Evolutionary conservation across 2,329 filamentous ascomycete genomes (phyloP), one percentile per base, ranked within the genome.

Genomic region (Botrytis paeoniae): DNA sequence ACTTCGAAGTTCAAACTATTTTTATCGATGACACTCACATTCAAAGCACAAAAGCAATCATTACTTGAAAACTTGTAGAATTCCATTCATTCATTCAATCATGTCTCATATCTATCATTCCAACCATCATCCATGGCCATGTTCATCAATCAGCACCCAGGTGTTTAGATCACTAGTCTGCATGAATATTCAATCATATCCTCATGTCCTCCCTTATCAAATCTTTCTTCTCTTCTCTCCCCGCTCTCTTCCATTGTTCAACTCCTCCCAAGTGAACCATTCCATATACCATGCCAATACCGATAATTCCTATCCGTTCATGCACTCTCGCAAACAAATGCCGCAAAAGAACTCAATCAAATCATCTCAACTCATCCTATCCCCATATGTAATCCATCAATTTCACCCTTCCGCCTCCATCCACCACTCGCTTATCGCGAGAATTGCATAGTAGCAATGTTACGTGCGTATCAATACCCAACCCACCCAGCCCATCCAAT

Each of bases 81-180:
- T 68, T 68, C 65, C 65, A 68, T 68, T 68, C 48, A 68, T 68
- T 68, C 65, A 41, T 68, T 68, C 65, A 68, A 22, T 68, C 65
- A 68, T 68, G 22, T 57, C 65, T 68, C 65, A 43, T 68, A 66
- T 54, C 64, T 48, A 66, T 68, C 48, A 68, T 68, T 48, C 48
- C 39, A 45, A 8, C 61, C 61, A 64, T 41, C 37, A 29, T n/a
- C 60, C 37, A 41, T 62, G 51, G n/a, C 20, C 37, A 41, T 57
- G 51, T 51, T 45, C 32, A 66, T 68, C 18, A 29, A 65, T 65
- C 29, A 57, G 48, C 65, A 68, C 25, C 65, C 65, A 68, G 48
- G 35, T 32, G 16, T 41, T 14, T 57, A 68, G 29, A 25, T 20
- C 35, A 57, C 65, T 32, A 48, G 48, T 25, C 65, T 68, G 65